Evolutionary conservation across 2,329 filamentous ascomycete species (phyloP).

Genomic region (Amauroascus verrucosus): DNA sequence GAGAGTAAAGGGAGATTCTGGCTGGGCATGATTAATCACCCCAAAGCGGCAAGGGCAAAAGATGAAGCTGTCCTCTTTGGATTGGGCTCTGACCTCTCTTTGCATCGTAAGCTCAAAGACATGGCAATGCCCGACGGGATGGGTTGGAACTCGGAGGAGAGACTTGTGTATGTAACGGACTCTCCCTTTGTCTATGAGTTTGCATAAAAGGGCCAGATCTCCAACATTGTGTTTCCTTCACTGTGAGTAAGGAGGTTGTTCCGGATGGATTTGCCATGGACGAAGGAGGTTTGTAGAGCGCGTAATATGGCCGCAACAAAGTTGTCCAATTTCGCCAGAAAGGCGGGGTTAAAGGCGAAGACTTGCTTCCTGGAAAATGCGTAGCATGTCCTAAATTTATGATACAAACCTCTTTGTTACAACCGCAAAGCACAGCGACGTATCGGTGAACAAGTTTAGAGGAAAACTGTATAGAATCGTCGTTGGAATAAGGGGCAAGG

Average conservation of each 20-base stretch:
- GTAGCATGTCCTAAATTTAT: conserved; percentile 74
- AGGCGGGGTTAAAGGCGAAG: conserved; percentile 62
- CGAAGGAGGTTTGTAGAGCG: conserved; percentile 72
- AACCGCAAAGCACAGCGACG: conserved; percentile 58
- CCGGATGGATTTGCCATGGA: conserved; percentile 84
- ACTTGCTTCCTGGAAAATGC: conserved; percentile 65
- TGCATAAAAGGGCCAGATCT: conserved; percentile 51
- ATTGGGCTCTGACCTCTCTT: conserved; percentile 52
- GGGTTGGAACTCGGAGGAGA: conserved; percentile 63
- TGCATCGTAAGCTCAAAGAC: conserved; percentile 50
- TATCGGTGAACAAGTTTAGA: conserved; percentile 53
- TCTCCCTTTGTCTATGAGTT: conserved; percentile 70
- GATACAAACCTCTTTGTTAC: conserved; percentile 65
- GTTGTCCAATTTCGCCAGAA: conserved; percentile 61
- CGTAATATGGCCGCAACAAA: conserved; percentile 66
- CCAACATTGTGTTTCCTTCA: conserved; percentile 63
- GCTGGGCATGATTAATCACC: conserved; percentile 79
- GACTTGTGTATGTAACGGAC: conserved; percentile 74
- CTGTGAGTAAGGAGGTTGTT: conserved; percentile 50
- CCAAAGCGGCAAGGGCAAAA: conserved; percentile 46
- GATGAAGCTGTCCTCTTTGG: conserved; percentile 60
- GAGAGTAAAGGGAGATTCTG: conserved; percentile 75
- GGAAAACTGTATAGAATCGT: conserved; percentile 68
- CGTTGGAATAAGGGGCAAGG: conserved; percentile 57
- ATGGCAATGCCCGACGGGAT: conserved; percentile 78